These are phyloP conservation scores for Aspergillus alliaceus DNA, from an alignment of 2,329 filamentous ascomycete genomes.

Conservation along the genomic window DNA sequence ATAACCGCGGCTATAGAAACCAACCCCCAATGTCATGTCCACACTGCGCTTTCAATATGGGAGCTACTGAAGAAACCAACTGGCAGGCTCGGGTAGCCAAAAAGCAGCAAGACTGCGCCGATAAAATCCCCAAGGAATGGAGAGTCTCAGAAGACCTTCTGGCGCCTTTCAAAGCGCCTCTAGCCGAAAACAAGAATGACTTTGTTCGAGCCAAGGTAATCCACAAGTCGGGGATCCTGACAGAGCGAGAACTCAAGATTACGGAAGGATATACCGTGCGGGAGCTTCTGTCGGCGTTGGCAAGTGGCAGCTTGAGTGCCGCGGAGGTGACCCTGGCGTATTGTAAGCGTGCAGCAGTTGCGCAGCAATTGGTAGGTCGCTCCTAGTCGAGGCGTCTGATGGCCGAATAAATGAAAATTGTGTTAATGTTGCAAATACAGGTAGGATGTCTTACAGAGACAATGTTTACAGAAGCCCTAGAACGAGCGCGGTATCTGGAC, in stretches of 20 bases:
- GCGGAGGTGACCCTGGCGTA: constrained; percentile 51
- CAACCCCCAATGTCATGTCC: too few species aligned
- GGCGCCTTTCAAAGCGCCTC: constrained; percentile 9
- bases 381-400: too few species aligned
- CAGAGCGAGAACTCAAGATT: constrained; percentile 48
- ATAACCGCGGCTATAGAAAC: too few species aligned
- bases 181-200: constrained; percentile 17
- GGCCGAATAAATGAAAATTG: too few species aligned
- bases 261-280: constrained; percentile 45
- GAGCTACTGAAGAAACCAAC: neutral
- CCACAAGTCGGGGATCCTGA: constrained; percentile 44
- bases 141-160: constrained; percentile 11
- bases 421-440: too few species aligned
- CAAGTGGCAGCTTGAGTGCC: constrained; percentile 28
- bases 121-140: constrained; percentile 19
- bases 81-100: neutral
- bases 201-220: constrained; percentile 13
- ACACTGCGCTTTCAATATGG: too few species aligned
- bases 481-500: constrained; percentile 27
- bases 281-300: constrained; percentile 28
- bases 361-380: constrained; percentile 37
- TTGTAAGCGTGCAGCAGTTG: constrained; percentile 34
- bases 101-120: constrained; percentile 14
- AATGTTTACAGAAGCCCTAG: constrained; percentile 26
- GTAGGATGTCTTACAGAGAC: constrained; percentile 34